Base-by-base conservation (phyloP, 495 filamentous ascomycete genomes). In the Rhizodiscina lignyota region DNA sequence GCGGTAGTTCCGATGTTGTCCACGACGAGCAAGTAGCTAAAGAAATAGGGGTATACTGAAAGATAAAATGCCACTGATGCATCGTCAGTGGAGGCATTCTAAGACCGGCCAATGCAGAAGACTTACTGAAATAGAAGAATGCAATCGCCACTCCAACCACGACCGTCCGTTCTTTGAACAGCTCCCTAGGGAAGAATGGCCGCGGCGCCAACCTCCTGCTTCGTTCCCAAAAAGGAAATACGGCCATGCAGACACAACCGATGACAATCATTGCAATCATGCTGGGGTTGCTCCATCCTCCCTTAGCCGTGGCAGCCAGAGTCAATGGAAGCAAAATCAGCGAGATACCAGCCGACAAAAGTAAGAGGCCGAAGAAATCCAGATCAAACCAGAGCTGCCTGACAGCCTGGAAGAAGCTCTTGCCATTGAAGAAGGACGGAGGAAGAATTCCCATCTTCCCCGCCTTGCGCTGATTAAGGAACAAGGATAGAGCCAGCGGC, bases 21-120 rank as follows among this genome's bases (percentile, higher is more conserved):
- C 12, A 51, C 50, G 4, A 51, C 45, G 2, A 48, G 41, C 5
- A 53, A 44, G 40, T 50, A 50, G 12, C 47, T 43, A 24, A 41
- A 38, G 31, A 50, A 51, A 44, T 53, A 53, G 5, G 49, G 49
- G 16, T 32, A 68, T 31, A 76, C 60, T 16, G 72, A 73, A 29
- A 77, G 69, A 44, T 75, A 78, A 47, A 74, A 77, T 12, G 70
- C 71, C 60, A 73, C 66, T 68, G 35, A 13, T 0, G 15, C 22
- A 1, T 0, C 5, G 41, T 66, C 50, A 67, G 54, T 34, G 22
- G 39, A 20, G 16, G 18, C n/a, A n/a, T n/a, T n/a, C n/a, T n/a
- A n/a, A n/a, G n/a, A n/a, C n/a, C n/a, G n/a, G n/a, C n/a, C n/a
- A 30, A 21, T n/a, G 13, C 5, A 15, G 1, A 38, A 18, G 13